Evolutionary conservation across 106 monocot genomes (phyloP).

Genomic region (Hemerocallis citrina): DNA sequence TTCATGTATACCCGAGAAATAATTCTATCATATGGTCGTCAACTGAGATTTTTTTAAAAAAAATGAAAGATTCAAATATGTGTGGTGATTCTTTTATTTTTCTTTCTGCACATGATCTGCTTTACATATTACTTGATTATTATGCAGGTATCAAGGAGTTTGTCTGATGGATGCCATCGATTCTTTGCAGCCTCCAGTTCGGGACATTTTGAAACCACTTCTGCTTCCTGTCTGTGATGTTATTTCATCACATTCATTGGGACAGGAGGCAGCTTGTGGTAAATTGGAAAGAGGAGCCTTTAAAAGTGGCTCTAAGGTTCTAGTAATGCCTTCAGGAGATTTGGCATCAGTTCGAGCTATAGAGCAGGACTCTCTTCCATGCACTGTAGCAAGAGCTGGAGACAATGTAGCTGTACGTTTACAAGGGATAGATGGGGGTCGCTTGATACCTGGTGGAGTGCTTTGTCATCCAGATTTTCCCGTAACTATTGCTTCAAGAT

Average conservation of each 20-base stretch:
- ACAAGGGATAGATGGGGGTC: slow-evolving; percentile 40
- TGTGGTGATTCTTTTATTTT: background rate
- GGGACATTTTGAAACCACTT: slow-evolving; percentile 69
- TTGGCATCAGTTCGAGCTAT: slow-evolving; percentile 54
- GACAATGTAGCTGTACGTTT: slow-evolving; percentile 65
- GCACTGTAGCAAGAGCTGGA: slow-evolving; percentile 71
- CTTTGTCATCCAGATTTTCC: slow-evolving; percentile 85
- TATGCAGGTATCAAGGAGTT: slow-evolving; percentile 62
- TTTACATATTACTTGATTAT: background rate
- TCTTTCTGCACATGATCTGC: background rate
- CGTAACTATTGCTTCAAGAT: slow-evolving; percentile 42
- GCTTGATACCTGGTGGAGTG: slow-evolving; percentile 50
- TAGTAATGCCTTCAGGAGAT: slow-evolving; percentile 74
- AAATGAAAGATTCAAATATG: too few species aligned
- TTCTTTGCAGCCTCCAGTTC: slow-evolving; percentile 40
- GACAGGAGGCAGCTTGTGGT: slow-evolving; percentile 71
- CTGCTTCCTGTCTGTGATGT: slow-evolving; percentile 88
- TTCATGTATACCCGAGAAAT: background rate
- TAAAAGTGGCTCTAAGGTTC: slow-evolving; percentile 78
- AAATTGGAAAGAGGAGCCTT: slow-evolving; percentile 86
- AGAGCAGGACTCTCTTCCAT: slow-evolving; percentile 46
- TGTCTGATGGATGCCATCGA: slow-evolving; percentile 79
- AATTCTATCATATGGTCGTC: background rate
- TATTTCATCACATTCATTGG: slow-evolving; percentile 43
- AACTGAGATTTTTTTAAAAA: too few species aligned